phyloP scores from a whole-genome alignment of 345 rosid genomes.

The Linum lewisii region DNA sequence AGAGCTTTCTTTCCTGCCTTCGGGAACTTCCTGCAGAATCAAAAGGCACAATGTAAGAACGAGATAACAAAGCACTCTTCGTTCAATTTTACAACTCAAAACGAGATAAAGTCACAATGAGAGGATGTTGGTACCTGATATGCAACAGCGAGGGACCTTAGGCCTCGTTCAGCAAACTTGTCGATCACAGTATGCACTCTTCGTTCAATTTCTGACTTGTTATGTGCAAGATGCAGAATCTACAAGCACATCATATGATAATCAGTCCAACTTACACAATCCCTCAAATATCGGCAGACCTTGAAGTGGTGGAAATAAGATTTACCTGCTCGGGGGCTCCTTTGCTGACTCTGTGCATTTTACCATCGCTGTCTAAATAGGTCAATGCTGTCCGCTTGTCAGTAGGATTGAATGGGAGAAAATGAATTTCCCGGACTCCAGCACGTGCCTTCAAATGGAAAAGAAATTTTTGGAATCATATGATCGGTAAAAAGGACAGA shows the following conservation, averaged over 20 bases:
- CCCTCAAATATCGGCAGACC: neutral
- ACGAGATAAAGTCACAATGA: neutral
- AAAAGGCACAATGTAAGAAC: neutral
- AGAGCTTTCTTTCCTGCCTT: constrained; percentile 72
- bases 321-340: constrained; percentile 99
- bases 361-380: constrained; percentile 59
- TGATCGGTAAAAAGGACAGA: neutral
- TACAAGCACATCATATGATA: constrained; percentile 21
- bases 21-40: constrained; percentile 77
- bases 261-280: constrained; percentile 12
- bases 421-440: constrained; percentile 85
- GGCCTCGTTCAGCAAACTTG: constrained; percentile 91
- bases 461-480: too few relatives aligned
- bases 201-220: constrained; percentile 75
- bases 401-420: constrained; percentile 97
- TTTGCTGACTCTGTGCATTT: constrained; percentile 97
- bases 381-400: constrained; percentile 97
- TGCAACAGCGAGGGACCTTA: constrained; percentile 96
- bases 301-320: neutral
- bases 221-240: constrained; percentile 88
- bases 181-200: constrained; percentile 91
- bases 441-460: constrained; percentile 72
- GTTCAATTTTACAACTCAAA: neutral
- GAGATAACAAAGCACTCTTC: neutral
- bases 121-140: constrained; percentile 74